phyloP scores from a whole-genome alignment of 768 basidiomycete species.

The Mycena sanguinolenta region DNA sequence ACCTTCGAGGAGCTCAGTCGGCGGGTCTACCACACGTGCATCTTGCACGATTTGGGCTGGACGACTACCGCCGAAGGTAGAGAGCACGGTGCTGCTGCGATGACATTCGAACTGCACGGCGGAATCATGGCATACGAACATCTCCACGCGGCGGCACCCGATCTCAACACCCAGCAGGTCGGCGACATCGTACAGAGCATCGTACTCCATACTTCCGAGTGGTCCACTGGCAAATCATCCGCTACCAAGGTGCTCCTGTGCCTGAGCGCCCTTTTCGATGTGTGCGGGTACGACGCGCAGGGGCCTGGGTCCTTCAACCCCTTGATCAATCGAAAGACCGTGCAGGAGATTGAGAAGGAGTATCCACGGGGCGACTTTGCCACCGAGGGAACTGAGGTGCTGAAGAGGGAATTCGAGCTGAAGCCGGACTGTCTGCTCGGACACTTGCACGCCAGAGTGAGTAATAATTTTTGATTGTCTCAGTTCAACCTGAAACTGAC shows the following conservation, averaged over 20 bases:
- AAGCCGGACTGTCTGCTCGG: constrained; percentile 36
- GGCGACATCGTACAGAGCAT: constrained; percentile 5
- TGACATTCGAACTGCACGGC: constrained; percentile 9
- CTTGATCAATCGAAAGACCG: not conserved
- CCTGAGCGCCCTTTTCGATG: not conserved
- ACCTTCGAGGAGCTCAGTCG: not conserved
- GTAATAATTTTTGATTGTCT: not conserved
- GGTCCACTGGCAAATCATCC: not conserved
- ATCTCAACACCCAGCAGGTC: not conserved
- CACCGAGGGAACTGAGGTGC: constrained; percentile 19
- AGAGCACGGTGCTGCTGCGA: not conserved
- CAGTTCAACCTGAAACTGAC: not conserved
- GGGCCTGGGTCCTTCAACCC: not conserved
- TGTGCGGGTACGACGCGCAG: not conserved
- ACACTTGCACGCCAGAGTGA: constrained; percentile 26
- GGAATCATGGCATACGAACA: constrained; percentile 2
- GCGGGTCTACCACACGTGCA: not conserved
- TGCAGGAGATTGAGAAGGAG: constrained; percentile 1
- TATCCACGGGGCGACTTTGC: constrained; percentile 9
- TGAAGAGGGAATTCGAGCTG: constrained; percentile 23
- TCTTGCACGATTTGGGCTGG: constrained; percentile 6
- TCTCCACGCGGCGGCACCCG: not conserved
- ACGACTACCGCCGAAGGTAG: not conserved
- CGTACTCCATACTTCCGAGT: not conserved
- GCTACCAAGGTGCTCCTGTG: not conserved